A percentile compares a stretch with the other conserved stretches of the same genome.
Conservation (phyloP, 345 rosid genomes). For the Cochlearia excelsa region DNA sequence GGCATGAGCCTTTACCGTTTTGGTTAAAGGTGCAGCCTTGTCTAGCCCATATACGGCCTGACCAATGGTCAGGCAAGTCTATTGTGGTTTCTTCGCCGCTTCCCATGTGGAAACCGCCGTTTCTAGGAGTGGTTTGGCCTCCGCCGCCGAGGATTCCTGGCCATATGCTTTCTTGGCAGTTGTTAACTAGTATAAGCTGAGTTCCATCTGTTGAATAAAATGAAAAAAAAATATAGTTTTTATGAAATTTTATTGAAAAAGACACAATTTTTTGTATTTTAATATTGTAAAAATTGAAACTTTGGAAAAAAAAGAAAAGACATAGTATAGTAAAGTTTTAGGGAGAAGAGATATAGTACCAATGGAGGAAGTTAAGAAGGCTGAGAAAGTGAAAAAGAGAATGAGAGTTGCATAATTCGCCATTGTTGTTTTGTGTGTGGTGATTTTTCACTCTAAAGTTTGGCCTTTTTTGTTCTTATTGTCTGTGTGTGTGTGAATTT, state of each 20-base stretch:
- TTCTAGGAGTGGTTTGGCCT: slow-evolving; percentile 52
- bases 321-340: background rate
- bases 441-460: slow-evolving; percentile 23
- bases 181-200: slow-evolving; percentile 75
- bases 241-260: background rate
- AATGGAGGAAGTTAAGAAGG: slow-evolving; percentile 27
- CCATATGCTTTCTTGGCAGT: slow-evolving; percentile 79
- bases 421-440: slow-evolving; percentile 34
- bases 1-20: slow-evolving; percentile 66
- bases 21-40: slow-evolving; percentile 70
- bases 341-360: slow-evolving; percentile 27
- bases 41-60: slow-evolving; percentile 80
- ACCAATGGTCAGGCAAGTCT: slow-evolving; percentile 75
- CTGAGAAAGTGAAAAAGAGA: slow-evolving; percentile 32
- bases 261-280: background rate
- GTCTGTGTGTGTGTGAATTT: background rate
- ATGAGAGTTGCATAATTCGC: slow-evolving; percentile 31
- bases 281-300: background rate
- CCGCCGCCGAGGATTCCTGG: slow-evolving; percentile 77
- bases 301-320: background rate
- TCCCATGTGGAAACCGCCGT: slow-evolving; percentile 66
- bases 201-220: slow-evolving; percentile 47
- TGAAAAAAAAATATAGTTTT: background rate
- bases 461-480: background rate
- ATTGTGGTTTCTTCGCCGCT: slow-evolving; percentile 64